Conservation (phyloP, 148 eudicot genomes). For the Vaccinium darrowii region DNA sequence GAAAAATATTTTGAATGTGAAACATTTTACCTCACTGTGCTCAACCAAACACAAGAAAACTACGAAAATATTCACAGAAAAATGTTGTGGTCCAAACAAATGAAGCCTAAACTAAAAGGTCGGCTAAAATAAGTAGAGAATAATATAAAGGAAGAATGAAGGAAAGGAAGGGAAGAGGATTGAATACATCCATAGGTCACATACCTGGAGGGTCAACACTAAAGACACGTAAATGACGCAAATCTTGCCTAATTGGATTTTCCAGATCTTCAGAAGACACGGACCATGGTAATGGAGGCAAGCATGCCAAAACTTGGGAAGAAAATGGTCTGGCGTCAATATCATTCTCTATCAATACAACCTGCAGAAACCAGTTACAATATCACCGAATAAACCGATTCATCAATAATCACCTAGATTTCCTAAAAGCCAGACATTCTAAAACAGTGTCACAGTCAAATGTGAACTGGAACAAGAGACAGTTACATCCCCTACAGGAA, state of each 20-base stretch:
- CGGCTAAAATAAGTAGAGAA: neutral
- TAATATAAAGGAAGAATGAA: neutral
- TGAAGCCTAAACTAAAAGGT: slow-evolving; percentile 5
- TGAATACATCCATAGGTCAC: slow-evolving; percentile 7
- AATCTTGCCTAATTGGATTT: slow-evolving; percentile 87
- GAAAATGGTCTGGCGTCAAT: slow-evolving; percentile 88
- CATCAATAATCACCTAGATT: neutral
- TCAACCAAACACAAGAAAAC: neutral
- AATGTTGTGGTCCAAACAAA: neutral
- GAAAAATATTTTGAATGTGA: neutral
- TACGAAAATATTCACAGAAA: neutral
- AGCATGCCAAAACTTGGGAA: slow-evolving; percentile 85
- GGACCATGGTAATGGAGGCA: slow-evolving; percentile 96
- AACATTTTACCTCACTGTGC: neutral
- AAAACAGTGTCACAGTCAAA: neutral
- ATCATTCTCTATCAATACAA: slow-evolving; percentile 93
- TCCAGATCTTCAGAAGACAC: slow-evolving; percentile 73
- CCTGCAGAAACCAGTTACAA: slow-evolving; percentile 49
- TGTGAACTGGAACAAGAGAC: neutral
- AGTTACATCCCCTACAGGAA: neutral
- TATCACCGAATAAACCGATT: slow-evolving; percentile 6
- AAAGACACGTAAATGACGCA: slow-evolving; percentile 78
- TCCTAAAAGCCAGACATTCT: neutral
- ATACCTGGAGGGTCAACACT: slow-evolving; percentile 99
- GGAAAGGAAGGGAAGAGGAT: neutral